A percentile compares a stretch with the other conserved stretches of the same genome.
Conservation (phyloP, 78 protist genomes). For the Anaeramoeba ignava region DNA sequence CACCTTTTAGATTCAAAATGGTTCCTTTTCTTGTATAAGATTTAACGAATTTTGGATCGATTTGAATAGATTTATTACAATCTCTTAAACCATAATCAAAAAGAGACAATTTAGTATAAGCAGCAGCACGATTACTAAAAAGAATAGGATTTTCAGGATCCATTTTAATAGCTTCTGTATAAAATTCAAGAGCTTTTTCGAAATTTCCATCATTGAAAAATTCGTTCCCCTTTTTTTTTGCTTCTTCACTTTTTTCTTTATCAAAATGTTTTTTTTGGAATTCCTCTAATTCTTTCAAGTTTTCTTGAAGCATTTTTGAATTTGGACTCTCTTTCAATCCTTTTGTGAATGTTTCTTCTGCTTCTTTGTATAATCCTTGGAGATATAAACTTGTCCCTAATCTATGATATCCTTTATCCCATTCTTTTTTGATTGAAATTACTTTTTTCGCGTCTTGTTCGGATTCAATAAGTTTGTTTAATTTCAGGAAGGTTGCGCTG, state of each 20-base stretch:
- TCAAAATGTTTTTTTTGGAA: too few relatives aligned
- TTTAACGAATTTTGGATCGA: slow-evolving; percentile 15
- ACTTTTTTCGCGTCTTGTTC: slow-evolving; percentile 17
- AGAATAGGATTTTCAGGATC: slow-evolving; percentile 27
- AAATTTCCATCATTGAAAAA: slow-evolving; percentile 28
- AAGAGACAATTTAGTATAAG: slow-evolving; percentile 17
- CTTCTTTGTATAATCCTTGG: not conserved
- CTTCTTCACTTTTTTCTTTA: too few relatives aligned
- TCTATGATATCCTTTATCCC: slow-evolving; percentile 25
- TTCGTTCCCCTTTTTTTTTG: slow-evolving; percentile 6
- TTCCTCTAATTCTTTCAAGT: too few relatives aligned
- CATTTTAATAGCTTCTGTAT: slow-evolving; percentile 15
- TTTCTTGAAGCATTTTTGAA: too few relatives aligned
- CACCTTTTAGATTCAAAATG: too few relatives aligned
- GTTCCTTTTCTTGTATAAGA: slow-evolving; percentile 21
- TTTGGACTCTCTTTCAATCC: not conserved
- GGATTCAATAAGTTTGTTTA: slow-evolving; percentile 10
- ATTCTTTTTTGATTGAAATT: slow-evolving; percentile 1
- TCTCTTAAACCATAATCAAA: slow-evolving; percentile 8
- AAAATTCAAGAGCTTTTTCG: slow-evolving; percentile 29
- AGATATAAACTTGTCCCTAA: slow-evolving; percentile 8
- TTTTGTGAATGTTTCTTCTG: not conserved
- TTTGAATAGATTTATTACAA: slow-evolving; percentile 12
- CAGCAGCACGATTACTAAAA: slow-evolving; percentile 21
- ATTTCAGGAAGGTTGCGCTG: slow-evolving; percentile 17